Base-by-base conservation (phyloP, 352 stramenopile genomes). In the Phytopythium ostracodes region DNA sequence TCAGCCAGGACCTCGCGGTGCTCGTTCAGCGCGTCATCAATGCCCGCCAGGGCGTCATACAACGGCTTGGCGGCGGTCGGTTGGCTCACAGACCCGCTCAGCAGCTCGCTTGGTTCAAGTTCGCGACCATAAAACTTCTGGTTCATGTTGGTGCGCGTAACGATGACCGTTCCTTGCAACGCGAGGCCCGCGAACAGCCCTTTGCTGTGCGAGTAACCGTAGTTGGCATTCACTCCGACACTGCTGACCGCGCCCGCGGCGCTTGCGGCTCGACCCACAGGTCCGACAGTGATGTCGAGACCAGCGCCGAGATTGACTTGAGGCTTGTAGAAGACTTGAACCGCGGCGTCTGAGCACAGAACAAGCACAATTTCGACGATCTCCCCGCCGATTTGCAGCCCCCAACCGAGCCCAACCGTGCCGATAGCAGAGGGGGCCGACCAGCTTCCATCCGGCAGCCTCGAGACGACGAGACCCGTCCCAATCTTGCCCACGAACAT, bases 291-390 rank as follows among this genome's bases (percentile, higher is more conserved):
- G 20, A 97, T 68, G 52, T 91, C 89, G 35, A 97, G 64, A 49
- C 96, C 90, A 1, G 77, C 89, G 33, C 92, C 92, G 6, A 98
- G 65, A 56, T 97, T 92, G 25, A 97, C 67, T 42, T 90, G 72
- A 62, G 80, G 66, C 71, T 84, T 69, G 72, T 91, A 73, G 62
- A 97, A 92, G 12, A 97, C 75, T 57, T 96, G 62, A 10, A 98
- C 88, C 0, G 92, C 86, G 10, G 75, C 75, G 35, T 89, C 80
- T 1, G 81, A 96, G 65, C 95, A 94, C 9, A 98, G 66, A 56
- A 98, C 81, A 73, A 98, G 96, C 44, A 98, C 79, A 53, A 97
- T 81, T 70, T 98, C 91, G 2, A 91, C 87, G 29, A 98, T 70
- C 68, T 98, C 89, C 24, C 87, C 90, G 27, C 92, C 92, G 20